Percentiles rank a stretch among this genome's conserved stretches.
Evolutionary conservation across 225 moss, liverwort and hornwort species (phyloP).

Genomic region (Bryum argenteum): DNA sequence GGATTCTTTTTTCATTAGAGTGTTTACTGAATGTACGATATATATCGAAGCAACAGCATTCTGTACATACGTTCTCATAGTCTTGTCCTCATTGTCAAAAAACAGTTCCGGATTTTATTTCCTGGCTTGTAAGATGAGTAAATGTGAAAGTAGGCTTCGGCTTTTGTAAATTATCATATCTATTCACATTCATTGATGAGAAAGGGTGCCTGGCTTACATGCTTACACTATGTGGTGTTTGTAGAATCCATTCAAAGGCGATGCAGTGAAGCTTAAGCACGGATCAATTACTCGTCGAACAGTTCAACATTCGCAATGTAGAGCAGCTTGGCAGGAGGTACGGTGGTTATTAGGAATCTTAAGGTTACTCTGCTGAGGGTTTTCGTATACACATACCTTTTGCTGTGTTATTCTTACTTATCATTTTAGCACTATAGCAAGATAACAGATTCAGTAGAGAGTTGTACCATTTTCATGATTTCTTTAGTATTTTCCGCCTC

Average conservation of each 20-base stretch:
- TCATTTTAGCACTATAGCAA: not conserved
- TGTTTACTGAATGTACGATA: too few relatives aligned
- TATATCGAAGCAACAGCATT: too few relatives aligned
- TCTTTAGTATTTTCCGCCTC: not conserved
- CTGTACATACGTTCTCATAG: too few relatives aligned
- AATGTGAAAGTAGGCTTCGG: too few relatives aligned
- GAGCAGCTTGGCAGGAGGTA: constrained; percentile 82
- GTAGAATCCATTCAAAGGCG: constrained; percentile 50
- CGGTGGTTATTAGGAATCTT: constrained; percentile 35
- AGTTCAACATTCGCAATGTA: constrained; percentile 27
- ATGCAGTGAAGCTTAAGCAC: constrained; percentile 33
- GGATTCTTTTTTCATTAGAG: too few relatives aligned
- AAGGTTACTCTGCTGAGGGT: not conserved
- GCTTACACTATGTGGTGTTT: not conserved
- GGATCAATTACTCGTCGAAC: constrained; percentile 26
- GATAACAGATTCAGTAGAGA: too few relatives aligned
- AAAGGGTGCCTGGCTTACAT: too few relatives aligned
- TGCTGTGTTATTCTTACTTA: too few relatives aligned
- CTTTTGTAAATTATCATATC: too few relatives aligned
- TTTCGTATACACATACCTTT: too few relatives aligned
- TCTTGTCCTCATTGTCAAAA: too few relatives aligned
- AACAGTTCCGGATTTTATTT: not conserved
- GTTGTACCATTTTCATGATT: not conserved
- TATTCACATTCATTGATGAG: too few relatives aligned
- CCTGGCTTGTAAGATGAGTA: not conserved